Conservation (phyloP, 805 yeast genomes). For the Candida glaebosa region DNA sequence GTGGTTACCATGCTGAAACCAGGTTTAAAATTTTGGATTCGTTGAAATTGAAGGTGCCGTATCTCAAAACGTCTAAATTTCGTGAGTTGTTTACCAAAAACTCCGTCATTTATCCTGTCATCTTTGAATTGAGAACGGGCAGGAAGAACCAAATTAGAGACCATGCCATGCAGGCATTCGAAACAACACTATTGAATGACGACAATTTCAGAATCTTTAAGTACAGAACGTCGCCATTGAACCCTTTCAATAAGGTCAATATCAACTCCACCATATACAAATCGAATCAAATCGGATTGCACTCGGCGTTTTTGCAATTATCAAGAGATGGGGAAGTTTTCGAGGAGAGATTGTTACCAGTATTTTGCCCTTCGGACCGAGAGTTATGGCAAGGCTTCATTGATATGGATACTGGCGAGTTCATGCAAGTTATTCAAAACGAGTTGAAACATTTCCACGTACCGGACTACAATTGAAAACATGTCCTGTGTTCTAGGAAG, state of each 20-base stretch:
- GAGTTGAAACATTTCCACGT: constrained; percentile 6
- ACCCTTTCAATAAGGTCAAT: background rate
- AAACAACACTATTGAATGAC: constrained; percentile 18
- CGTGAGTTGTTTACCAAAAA: constrained; percentile 13
- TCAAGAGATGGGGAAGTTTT: background rate
- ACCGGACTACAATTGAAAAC: too few relatives aligned
- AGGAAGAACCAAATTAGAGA: constrained; percentile 25
- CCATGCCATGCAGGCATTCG: constrained; percentile 18
- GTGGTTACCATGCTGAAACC: constrained; percentile 12
- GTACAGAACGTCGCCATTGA: constrained; percentile 1
- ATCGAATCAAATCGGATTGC: constrained; percentile 22
- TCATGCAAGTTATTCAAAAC: constrained; percentile 7
- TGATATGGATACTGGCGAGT: constrained; percentile 7
- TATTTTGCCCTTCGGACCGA: constrained; percentile 6
- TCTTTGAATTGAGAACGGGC: constrained; percentile 19
- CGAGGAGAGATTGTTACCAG: constrained; percentile 8
- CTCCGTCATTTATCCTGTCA: constrained; percentile 13
- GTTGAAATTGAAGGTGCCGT: constrained; percentile 6
- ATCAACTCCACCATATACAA: constrained; percentile 15
- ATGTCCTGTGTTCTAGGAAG: too few relatives aligned
- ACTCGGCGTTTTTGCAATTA: constrained; percentile 14
- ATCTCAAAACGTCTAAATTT: constrained; percentile 7
- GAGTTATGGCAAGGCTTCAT: constrained; percentile 14
- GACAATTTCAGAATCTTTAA: constrained; percentile 19
- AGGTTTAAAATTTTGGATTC: constrained; percentile 15